These are phyloP conservation scores for Microthyrium microscopicum DNA, from an alignment of 2,329 filamentous ascomycete species.

Conservation along the genomic window DNA sequence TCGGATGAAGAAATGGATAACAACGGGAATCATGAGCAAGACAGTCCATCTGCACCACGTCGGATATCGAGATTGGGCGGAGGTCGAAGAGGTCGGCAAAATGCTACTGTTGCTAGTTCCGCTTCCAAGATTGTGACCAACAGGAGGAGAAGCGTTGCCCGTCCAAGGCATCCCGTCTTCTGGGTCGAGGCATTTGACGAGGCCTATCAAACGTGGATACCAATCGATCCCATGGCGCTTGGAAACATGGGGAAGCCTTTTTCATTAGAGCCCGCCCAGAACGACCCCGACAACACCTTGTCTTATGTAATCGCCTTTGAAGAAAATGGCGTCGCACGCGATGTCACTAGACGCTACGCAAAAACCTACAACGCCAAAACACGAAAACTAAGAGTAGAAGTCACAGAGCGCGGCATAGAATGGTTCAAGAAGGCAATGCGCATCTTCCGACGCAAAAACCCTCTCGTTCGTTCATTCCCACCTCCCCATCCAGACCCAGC, in stretches of 20 bases:
- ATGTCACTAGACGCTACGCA: conserved; percentile 76
- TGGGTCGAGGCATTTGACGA: conserved; percentile 89
- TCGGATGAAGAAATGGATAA: conserved; percentile 8
- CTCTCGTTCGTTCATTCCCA: neutral
- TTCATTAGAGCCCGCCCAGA: conserved; percentile 67
- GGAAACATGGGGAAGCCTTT: conserved; percentile 58
- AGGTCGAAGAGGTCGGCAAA: too few relatives aligned
- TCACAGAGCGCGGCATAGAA: conserved; percentile 33
- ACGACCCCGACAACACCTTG: conserved; percentile 59
- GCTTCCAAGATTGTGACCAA: conserved; percentile 11
- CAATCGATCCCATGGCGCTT: conserved; percentile 73
- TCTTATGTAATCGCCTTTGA: conserved; percentile 78
- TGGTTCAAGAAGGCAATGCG: conserved; percentile 39
- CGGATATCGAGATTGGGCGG: conserved; percentile 4
- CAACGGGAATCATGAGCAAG: neutral
- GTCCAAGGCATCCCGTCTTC: conserved; percentile 68
- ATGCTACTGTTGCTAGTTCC: too few relatives aligned
- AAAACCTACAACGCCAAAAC: conserved; percentile 89
- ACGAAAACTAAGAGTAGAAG: conserved; percentile 62
- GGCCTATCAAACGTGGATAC: conserved; percentile 79
- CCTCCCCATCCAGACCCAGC: neutral
- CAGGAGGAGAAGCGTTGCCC: conserved; percentile 17
- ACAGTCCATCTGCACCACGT: neutral
- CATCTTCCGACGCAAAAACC: conserved; percentile 18
- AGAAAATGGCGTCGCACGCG: conserved; percentile 57